These are phyloP conservation scores for Populus hybrid DNA, from an alignment of 441 rosid genomes.

Conservation along the genomic window DNA sequence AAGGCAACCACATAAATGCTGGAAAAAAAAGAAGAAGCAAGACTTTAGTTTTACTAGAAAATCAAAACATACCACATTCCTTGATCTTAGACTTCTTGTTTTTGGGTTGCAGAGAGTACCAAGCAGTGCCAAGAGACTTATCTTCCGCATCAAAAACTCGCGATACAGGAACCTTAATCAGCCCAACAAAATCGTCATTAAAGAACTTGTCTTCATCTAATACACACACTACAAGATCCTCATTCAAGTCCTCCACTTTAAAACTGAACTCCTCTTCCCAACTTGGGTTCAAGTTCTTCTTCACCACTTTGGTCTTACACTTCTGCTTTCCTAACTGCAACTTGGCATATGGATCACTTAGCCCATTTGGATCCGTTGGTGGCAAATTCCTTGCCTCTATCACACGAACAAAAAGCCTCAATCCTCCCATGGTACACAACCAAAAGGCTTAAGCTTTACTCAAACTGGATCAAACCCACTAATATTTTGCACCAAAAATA, in stretches of 20 bases:
- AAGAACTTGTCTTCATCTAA: constrained; percentile 88
- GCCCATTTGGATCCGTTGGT: constrained; percentile 76
- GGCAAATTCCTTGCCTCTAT: constrained; percentile 85
- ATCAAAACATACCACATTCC: constrained; percentile 60
- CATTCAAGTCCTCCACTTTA: constrained; percentile 85
- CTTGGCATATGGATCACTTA: constrained; percentile 85
- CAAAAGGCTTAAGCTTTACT: background rate
- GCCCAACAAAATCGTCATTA: constrained; percentile 82
- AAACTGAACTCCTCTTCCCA: constrained; percentile 91
- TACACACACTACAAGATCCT: constrained; percentile 68
- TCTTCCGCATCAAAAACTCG: constrained; percentile 70
- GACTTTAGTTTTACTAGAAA: background rate
- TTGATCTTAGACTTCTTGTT: constrained; percentile 72
- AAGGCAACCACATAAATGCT: background rate
- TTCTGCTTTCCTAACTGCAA: constrained; percentile 73
- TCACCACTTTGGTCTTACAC: constrained; percentile 79
- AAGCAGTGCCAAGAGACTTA: constrained; percentile 69
- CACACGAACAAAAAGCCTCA: constrained; percentile 82
- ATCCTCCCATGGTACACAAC: constrained; percentile 8
- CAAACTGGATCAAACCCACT: constrained; percentile 1
- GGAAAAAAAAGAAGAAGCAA: background rate
- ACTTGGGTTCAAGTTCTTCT: constrained; percentile 77
- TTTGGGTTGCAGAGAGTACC: constrained; percentile 78
- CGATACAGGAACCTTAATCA: constrained; percentile 58
- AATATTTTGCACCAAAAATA: background rate